Base-by-base conservation (phyloP, 1,284 basidiomycete genomes). In the Mycena sp. region DNA sequence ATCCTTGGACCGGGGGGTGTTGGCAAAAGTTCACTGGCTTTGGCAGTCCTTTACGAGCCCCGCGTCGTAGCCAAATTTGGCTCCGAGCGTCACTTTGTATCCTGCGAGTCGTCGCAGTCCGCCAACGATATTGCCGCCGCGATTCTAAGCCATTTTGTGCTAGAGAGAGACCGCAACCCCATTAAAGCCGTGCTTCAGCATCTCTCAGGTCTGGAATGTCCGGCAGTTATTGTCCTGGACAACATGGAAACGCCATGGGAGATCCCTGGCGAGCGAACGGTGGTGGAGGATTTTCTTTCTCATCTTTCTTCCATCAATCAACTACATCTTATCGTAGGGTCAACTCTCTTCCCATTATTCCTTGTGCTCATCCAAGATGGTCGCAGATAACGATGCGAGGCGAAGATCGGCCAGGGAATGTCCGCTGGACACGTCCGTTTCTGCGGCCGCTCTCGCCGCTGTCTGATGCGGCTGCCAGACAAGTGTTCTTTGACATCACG, bases 241-340 rank as follows among this genome's bases (percentile, higher is more conserved):
- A 77, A 76, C 46, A 67, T 77, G 7, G 76, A 77, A 58, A 74
- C 75, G 2, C 61, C 70, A 5, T 77, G 74, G 74, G 73, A 76
- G 40, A 46, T 64, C 1, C 35, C 57, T 9, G 51, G 60, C 11
- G 64, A 64, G 19, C 69, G 70, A 11, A 50, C 65, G 19, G 68
- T 66, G 23, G 64, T 71, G 1, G 75, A 77, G 62, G 40, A 41
- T 1, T 49, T 76, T 10, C 63, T 77, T 17, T 57, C 59, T 12
- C 60, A 70, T n/a, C 45, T 77, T 0, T 62, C 71, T 11, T 66
- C 64, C 6, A 54, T 75, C 23, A 17, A 48, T 7, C 68, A 55
- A 3, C 52, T 74, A 4, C 63, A 51, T 25, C 35, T 51, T 7
- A 51, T 51, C 21, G 49, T 40, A 26, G 3, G 37, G 25, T 51